Base-by-base conservation (phyloP, 768 basidiomycete genomes). In the Neoboletus magnificus region DNA sequence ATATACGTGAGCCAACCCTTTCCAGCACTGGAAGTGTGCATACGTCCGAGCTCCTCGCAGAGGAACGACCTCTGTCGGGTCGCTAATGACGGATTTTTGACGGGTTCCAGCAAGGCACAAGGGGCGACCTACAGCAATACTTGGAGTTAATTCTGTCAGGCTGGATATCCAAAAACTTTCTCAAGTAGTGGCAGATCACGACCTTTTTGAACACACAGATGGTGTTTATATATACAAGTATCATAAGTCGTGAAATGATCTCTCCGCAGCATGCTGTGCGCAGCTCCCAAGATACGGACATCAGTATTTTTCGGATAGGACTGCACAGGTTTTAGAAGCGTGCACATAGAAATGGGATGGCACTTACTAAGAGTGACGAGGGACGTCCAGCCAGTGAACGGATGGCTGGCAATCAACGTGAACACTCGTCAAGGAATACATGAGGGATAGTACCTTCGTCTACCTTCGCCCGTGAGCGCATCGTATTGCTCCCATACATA, bases 401-500 rank as follows among this genome's bases (percentile, higher is more conserved):
- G 94, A 71, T 96, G 93, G 64, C 94, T 94, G 64, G 45, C 50
- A 55, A 27, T 40, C 18, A 48, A 45, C 22, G 44, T 58, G 35
- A 65, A 29, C 15, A 60, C 23, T 33, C 48, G 47, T 7, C 20
- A 49, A 44, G 41, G 35, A 37, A 54, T 57, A n/a, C 27, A n/a
- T 18, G 40, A 37, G 20, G 22, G 37, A 45, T 63, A 77, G n/a
- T 57, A 89, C 91, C 92, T 96, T 76, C 95, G 74, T 67, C 79
- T 79, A 2, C 95, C 95, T 68, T 92, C 82, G 18, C 95, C 95
- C 16, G 83, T 90, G 4, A 77, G 69, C 1, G 93, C 76, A 69
- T 98, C 88, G 69, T 98, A 98, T 71, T 98, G 96, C 72, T 98
- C 95, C 95, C 95, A 98, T 16, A 93, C 92, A 68, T 93, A 96